Conservation (phyloP, 371 early-diverging fungal species). For the Apophysomyces ossiformis region DNA sequence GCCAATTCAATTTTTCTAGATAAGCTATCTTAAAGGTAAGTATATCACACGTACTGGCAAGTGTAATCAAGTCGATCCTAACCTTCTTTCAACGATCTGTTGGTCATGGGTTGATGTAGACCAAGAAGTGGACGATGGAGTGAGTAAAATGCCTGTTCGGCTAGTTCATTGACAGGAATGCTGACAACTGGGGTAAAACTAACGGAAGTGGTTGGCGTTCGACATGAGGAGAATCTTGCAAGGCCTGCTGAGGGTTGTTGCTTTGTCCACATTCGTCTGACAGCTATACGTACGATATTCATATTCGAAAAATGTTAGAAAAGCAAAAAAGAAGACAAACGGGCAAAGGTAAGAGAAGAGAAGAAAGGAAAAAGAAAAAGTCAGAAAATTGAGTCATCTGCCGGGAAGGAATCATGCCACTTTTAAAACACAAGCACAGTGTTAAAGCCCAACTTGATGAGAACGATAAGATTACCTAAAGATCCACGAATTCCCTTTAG, state of each 20-base stretch:
- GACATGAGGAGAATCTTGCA: constrained; percentile 4
- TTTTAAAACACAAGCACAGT: neutral
- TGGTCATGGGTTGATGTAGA: neutral
- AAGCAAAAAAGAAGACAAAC: neutral
- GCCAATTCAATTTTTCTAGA: neutral
- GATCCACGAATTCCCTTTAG: too few species aligned
- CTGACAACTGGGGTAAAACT: neutral
- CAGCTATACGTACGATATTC: neutral
- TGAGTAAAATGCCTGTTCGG: constrained; percentile 2
- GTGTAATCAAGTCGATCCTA: neutral
- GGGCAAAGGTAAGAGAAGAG: neutral
- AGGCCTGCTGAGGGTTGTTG: neutral
- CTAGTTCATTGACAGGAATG: neutral
- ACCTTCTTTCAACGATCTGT: neutral
- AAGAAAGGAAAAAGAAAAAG: neutral
- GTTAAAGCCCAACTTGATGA: neutral
- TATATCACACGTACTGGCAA: neutral
- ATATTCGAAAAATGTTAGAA: neutral
- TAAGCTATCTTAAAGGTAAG: neutral
- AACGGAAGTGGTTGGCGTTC: neutral
- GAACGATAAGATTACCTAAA: too few species aligned
- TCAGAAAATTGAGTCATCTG: neutral
- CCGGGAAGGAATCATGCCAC: constrained; percentile 7
- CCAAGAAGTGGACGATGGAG: neutral
- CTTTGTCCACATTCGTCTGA: neutral